phyloP scores from a whole-genome alignment of 768 basidiomycete species.

The Floccularia luteovirens region DNA sequence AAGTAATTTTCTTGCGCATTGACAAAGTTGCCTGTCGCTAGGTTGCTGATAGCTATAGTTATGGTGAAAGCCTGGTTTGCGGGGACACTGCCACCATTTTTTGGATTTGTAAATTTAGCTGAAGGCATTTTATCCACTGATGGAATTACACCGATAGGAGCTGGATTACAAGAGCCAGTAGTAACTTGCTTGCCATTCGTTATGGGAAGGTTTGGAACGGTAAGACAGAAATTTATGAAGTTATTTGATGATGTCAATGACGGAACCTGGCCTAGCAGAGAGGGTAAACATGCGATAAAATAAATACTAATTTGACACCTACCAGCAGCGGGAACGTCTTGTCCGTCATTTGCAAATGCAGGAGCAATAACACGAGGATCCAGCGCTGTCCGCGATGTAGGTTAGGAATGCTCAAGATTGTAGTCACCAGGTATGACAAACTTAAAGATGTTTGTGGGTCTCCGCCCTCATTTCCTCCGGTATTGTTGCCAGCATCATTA shows the following conservation, averaged over 20 bases:
- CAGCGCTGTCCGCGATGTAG: conserved; percentile 28
- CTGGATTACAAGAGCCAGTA: conserved; percentile 47
- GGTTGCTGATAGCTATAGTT: conserved; percentile 28
- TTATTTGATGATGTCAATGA: conserved; percentile 50
- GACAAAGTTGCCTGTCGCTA: conserved; percentile 41
- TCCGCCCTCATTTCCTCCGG: conserved; percentile 8
- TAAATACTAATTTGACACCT: conserved; percentile 1
- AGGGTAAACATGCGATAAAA: not conserved
- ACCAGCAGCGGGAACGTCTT: conserved; percentile 29
- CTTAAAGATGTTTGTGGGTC: conserved; percentile 40
- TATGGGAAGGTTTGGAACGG: conserved; percentile 30
- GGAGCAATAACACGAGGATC: conserved; percentile 41
- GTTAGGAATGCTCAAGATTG: conserved; percentile 1
- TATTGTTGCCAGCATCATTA: conserved; percentile 11
- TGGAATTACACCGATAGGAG: conserved; percentile 45
- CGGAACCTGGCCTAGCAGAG: conserved; percentile 30
- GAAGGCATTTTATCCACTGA: conserved; percentile 34
- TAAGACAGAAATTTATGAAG: conserved; percentile 48
- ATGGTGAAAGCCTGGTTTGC: conserved; percentile 40
- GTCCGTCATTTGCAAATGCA: conserved; percentile 44
- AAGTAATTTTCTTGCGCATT: conserved; percentile 41
- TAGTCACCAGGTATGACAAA: conserved; percentile 8
- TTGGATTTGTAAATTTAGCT: conserved; percentile 32
- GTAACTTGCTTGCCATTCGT: conserved; percentile 44
- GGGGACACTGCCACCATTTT: conserved; percentile 30